Percentiles rank a stretch among this genome's conserved stretches.
phyloP scores from a whole-genome alignment of 305 asterid species.

The Solanum chacoense region DNA sequence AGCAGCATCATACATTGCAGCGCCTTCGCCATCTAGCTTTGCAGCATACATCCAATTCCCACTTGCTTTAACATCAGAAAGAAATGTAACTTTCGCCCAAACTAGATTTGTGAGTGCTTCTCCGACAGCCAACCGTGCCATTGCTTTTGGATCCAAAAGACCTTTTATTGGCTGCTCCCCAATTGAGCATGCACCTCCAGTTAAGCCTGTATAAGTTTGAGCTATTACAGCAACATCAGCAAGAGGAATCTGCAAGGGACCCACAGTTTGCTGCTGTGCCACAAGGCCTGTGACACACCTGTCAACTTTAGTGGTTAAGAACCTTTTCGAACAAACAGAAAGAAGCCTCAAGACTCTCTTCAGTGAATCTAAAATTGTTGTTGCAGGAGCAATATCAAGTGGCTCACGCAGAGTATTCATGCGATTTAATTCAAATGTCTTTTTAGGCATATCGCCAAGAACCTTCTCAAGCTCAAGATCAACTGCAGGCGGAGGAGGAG shows the following conservation, averaged over 20 bases:
- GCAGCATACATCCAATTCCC: slow-evolving; percentile 97
- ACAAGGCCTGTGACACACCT: slow-evolving; percentile 95
- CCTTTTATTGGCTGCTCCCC: slow-evolving; percentile 92
- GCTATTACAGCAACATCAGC: slow-evolving; percentile 89
- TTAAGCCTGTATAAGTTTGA: slow-evolving; percentile 61
- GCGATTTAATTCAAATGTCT: slow-evolving; percentile 71
- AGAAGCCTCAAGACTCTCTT: slow-evolving; percentile 81
- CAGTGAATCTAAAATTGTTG: slow-evolving; percentile 52
- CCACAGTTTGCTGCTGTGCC: slow-evolving; percentile 97
- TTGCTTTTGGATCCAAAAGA: slow-evolving; percentile 76
- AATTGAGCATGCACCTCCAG: slow-evolving; percentile 82
- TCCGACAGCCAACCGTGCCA: slow-evolving; percentile 90
- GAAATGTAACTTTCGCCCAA: slow-evolving; percentile 81
- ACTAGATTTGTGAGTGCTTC: slow-evolving; percentile 89
- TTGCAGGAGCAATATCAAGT: slow-evolving; percentile 76
- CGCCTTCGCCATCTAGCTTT: slow-evolving; percentile 80
- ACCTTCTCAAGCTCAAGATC: slow-evolving; percentile 96
- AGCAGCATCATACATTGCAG: slow-evolving; percentile 91
- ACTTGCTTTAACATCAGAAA: slow-evolving; percentile 77
- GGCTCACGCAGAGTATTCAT: slow-evolving; percentile 40
- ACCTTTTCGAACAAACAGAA: slow-evolving; percentile 79
- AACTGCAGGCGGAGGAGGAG: slow-evolving; percentile 78
- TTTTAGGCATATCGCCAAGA: slow-evolving; percentile 98
- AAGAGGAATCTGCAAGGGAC: slow-evolving; percentile 83
- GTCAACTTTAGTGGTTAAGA: slow-evolving; percentile 91